These are phyloP conservation scores for Xylariaceae sp. DNA, from an alignment of 2,329 filamentous ascomycete species.

Conservation along the genomic window DNA sequence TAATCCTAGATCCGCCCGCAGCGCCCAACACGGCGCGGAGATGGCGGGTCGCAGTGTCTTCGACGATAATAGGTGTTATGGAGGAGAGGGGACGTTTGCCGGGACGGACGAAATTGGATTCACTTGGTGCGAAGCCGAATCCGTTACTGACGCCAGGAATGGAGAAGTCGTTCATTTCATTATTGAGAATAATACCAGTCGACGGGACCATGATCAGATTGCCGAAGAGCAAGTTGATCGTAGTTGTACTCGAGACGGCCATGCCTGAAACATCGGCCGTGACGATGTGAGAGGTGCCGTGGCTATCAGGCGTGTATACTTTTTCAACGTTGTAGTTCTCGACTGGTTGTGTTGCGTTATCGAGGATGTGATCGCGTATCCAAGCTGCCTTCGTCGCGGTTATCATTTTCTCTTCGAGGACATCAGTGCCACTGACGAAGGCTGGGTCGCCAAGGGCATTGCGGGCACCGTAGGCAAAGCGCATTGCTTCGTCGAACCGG, in stretches of 20 bases:
- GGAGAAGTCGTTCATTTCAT: constrained; percentile 75
- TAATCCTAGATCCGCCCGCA: constrained; percentile 78
- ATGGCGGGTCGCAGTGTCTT: constrained; percentile 46
- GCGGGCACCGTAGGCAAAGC: constrained; percentile 79
- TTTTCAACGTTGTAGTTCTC: constrained; percentile 66
- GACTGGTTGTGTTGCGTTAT: constrained; percentile 65
- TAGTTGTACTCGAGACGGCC: constrained; percentile 77
- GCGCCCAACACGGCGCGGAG: constrained; percentile 68
- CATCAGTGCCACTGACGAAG: constrained; percentile 59
- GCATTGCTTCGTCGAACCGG: constrained; percentile 79
- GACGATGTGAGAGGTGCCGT: constrained; percentile 70
- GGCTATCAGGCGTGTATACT: constrained; percentile 61
- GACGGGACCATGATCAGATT: constrained; percentile 71
- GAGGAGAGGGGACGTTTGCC: constrained; percentile 79
- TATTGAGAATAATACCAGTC: constrained; percentile 75
- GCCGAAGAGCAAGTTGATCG: constrained; percentile 83
- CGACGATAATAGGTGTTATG: constrained; percentile 72
- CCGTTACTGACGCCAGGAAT: constrained; percentile 72
- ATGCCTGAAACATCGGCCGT: constrained; percentile 68
- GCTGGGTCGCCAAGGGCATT: constrained; percentile 76
- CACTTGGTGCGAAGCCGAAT: constrained; percentile 78
- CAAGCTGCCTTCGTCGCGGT: constrained; percentile 51
- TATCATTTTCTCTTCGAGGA: constrained; percentile 65
- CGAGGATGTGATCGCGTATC: constrained; percentile 64
- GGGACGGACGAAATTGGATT: constrained; percentile 74